These are phyloP conservation scores for Jimgerdemannia lactiflua DNA, from an alignment of 192 early-diverging fungal species.

Conservation along the genomic window DNA sequence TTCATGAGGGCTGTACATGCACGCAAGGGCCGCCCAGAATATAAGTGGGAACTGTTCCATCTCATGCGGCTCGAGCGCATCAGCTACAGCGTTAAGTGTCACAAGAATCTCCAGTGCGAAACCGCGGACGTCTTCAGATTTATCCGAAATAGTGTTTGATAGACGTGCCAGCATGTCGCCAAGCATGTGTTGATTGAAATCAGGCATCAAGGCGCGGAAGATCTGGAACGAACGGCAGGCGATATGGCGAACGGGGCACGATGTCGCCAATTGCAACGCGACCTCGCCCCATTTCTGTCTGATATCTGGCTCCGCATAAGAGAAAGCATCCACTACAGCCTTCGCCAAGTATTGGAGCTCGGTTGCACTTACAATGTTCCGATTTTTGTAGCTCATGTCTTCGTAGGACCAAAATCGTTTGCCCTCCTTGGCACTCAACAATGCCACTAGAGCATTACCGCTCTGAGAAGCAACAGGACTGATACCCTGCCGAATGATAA, in stretches of 20 bases:
- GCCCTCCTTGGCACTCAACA: slow-evolving; percentile 64
- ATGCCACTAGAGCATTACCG: slow-evolving; percentile 40
- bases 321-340: slow-evolving; percentile 45
- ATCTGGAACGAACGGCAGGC: slow-evolving; percentile 87
- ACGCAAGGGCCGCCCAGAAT: slow-evolving; percentile 79
- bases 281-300: slow-evolving; percentile 75
- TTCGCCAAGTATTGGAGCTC: slow-evolving; percentile 51
- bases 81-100: slow-evolving; percentile 63
- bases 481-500: slow-evolving; percentile 58
- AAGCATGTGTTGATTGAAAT: slow-evolving; percentile 70
- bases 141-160: slow-evolving; percentile 75
- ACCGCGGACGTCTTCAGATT: slow-evolving; percentile 71
- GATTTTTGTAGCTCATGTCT: slow-evolving; percentile 60
- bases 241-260: slow-evolving; percentile 82
- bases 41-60: slow-evolving; percentile 73
- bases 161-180: slow-evolving; percentile 73
- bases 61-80: slow-evolving; percentile 45
- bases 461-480: slow-evolving; percentile 47
- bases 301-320: slow-evolving; percentile 42
- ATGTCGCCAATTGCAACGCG: slow-evolving; percentile 80
- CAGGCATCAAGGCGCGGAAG: slow-evolving; percentile 68
- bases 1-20: slow-evolving; percentile 68
- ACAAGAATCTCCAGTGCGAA: slow-evolving; percentile 77
- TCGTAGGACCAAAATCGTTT: slow-evolving; percentile 79
- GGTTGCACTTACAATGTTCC: slow-evolving; percentile 33